Conservation (phyloP, 768 basidiomycete genomes). For the Artomyces pyxidatus region DNA sequence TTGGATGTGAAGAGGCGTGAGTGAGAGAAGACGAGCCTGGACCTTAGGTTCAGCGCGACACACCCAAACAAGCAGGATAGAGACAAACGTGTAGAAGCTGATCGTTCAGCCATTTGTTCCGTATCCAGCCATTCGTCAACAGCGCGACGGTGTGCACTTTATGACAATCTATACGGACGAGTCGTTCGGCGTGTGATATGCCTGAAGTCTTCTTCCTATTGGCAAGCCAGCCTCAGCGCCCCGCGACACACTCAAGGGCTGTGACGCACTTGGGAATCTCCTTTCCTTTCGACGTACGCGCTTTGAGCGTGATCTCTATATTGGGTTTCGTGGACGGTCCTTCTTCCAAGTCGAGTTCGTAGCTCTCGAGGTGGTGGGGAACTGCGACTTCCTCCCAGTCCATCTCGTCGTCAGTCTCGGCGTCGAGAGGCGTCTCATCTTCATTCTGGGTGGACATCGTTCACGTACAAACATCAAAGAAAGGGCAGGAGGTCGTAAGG, state of each 20-base stretch:
- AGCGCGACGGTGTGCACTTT: conserved; percentile 85
- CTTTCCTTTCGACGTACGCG: conserved; percentile 31
- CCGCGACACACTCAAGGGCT: not conserved
- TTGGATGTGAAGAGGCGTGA: conserved; percentile 75
- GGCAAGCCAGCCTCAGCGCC: not conserved
- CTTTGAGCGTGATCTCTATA: conserved; percentile 68
- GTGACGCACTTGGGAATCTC: conserved; percentile 38
- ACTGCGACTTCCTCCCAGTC: conserved; percentile 17
- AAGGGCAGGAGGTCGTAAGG: too few relatives aligned
- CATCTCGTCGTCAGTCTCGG: conserved; percentile 13
- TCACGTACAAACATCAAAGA: conserved; percentile 1
- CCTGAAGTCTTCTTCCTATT: conserved; percentile 33
- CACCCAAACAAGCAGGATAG: not conserved
- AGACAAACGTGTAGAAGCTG: conserved; percentile 66
- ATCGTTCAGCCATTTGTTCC: conserved; percentile 85
- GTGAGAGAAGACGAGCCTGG: conserved; percentile 83
- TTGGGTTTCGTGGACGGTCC: conserved; percentile 29
- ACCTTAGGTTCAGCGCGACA: conserved; percentile 2
- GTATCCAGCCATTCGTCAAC: conserved; percentile 59
- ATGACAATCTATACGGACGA: conserved; percentile 72
- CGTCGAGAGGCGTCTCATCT: not conserved
- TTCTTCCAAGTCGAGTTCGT: conserved; percentile 10
- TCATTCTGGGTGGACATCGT: conserved; percentile 3
- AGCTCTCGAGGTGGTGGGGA: not conserved
- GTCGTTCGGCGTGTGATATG: conserved; percentile 57